Evolutionary conservation across 306 rosid genomes (phyloP), one percentile per base, ranked within the genome.

Genomic region (Lotus japonicus): DNA sequence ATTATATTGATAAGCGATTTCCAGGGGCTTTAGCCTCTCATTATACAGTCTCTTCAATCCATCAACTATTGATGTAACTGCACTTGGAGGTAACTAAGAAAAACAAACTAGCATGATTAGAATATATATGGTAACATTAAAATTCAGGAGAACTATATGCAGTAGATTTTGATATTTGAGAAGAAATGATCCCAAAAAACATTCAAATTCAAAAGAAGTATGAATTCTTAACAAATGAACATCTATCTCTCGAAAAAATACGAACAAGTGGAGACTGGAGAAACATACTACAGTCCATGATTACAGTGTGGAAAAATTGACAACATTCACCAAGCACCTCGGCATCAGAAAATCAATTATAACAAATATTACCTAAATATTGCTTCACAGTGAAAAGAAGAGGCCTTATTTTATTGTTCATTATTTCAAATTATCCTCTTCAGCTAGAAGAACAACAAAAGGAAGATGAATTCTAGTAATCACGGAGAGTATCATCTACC

Each of bases 1-100:
- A 74, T 94, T 82, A 63, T 80, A 94, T 53, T 81, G 88, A 61
- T 88, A 94, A 7, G 96, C 28, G 38, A 61, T 72, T 87, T 94
- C 99, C 84, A 94, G 16, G 5, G 97, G 99, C 88, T 88, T 88
- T 9, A 94, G 81, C 75, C 85, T 90, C 80, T 90, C 95, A 28
- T 46, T 64, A 52, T 94, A 90, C 77, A 94, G 65, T 77, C 66
- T 90, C 84, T 90, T 94, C 80, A 94, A 79, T 61, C 97, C 99
- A 73, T 94, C 96, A 72, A 70, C 33, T 65, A 94, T 90, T 53
- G 99, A 94, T 60, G 99, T 94, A 35, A 94, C 96, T 42, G 89
- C 80, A 63, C 48, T 71, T 43, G 51, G 78, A 54, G 99, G 84
- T 49, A 88, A 43, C 99, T 90, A 85, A 39, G 41, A 66, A 71